Evolutionary conservation across 768 basidiomycete genomes (phyloP).

Genomic region (Lentinula guzmanii): DNA sequence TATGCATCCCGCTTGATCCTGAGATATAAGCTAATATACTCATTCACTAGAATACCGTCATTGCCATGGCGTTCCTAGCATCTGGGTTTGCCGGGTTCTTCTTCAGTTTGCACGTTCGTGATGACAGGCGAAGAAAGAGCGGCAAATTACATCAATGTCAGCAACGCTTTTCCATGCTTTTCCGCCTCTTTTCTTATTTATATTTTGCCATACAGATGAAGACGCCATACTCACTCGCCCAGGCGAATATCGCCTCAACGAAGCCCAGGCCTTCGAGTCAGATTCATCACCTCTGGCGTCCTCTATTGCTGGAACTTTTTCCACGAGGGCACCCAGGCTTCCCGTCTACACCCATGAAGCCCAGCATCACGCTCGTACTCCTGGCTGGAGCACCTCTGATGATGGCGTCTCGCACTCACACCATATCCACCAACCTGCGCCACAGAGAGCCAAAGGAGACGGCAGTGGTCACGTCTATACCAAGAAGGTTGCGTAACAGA

Average conservation of each 20-base stretch:
- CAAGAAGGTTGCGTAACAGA: neutral
- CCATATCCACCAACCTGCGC: constrained; percentile 4
- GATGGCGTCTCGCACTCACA: neutral
- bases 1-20: neutral
- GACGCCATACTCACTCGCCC: neutral
- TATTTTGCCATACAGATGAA: neutral
- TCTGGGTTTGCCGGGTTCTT: neutral
- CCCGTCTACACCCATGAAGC: neutral
- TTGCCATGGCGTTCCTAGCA: neutral
- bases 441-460: constrained; percentile 1
- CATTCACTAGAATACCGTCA: neutral
- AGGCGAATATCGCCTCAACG: neutral
- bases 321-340: neutral
- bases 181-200: neutral
- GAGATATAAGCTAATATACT: neutral
- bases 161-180: neutral
- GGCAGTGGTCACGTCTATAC: constrained; percentile 1
- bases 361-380: constrained; percentile 1
- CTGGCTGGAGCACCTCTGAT: neutral
- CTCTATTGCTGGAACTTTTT: neutral
- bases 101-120: neutral
- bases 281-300: neutral
- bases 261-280: neutral
- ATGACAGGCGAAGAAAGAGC: neutral
- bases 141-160: neutral